Percentiles rank a stretch among this genome's conserved stretches.
Evolutionary conservation across 2,329 filamentous ascomycete genomes (phyloP).

Genomic region (Diaporthe humulicola): DNA sequence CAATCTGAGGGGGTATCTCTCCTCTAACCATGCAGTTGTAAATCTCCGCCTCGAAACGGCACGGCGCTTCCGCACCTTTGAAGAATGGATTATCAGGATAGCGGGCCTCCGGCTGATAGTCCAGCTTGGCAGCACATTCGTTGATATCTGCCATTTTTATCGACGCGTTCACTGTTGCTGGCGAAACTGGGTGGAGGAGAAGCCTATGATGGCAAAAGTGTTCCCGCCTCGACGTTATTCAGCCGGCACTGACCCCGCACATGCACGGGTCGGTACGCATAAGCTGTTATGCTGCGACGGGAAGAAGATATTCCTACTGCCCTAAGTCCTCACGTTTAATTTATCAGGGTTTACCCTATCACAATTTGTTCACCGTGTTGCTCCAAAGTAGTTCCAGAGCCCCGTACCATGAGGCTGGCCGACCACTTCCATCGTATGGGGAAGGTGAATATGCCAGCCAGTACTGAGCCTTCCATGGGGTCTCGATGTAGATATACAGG

Average conservation of each 20-base stretch:
- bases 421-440: not conserved
- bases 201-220: not conserved
- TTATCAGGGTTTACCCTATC: not conserved
- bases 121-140: conserved; percentile 32
- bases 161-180: not conserved
- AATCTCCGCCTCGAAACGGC: conserved; percentile 31
- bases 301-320: conserved; percentile 5
- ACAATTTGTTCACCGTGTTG: too few relatives aligned
- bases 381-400: not conserved
- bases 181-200: not conserved
- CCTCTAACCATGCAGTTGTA: conserved; percentile 32
- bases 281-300: not conserved
- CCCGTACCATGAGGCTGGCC: too few relatives aligned
- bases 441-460: not conserved
- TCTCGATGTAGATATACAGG: too few relatives aligned
- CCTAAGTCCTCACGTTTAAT: not conserved
- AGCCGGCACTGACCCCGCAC: conserved; percentile 4
- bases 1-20: conserved; percentile 30
- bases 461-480: too few relatives aligned
- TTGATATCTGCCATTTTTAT: conserved; percentile 17
- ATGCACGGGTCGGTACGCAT: not conserved
- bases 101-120: conserved; percentile 26
- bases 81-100: conserved; percentile 33
- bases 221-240: not conserved
- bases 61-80: conserved; percentile 27